Evolutionary conservation across 129 eudicot genomes (phyloP), one percentile per base, ranked within the genome.

Genomic region (Flaveria brownii): DNA sequence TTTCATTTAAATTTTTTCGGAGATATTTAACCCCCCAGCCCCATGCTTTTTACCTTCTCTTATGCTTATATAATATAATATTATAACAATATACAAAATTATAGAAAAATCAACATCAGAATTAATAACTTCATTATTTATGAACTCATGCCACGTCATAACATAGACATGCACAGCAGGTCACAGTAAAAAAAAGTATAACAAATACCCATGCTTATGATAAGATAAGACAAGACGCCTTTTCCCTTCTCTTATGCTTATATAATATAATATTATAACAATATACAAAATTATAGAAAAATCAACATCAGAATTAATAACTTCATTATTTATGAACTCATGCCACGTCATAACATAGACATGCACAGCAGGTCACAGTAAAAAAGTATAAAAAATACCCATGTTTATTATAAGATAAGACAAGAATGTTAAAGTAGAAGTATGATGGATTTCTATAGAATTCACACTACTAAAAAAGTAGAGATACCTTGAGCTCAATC

Each of bases 401-500:
- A 61, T 25, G 67, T 26, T 26, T 26, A 61, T 61, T 20, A 12
- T 61, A 61, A 61, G 18, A 61, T 13, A 12, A 26, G 17, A 25
- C 41, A 60, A 60, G 67, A 11, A 25, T 25, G 41, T 12, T 55
- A 55, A 30, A 30, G 23, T 6, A 1, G 16, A 0, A 5, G 0
- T 64, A 16, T 36, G 23, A 30, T 8, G 49, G 6, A 36, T 36
- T 62, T 62, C 68, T 60, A 62, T 62, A 62, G 25, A 64, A 57
- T 22, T 9, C 14, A 2, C 12, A 6, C 11, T 33, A 26, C 71
- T 33, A 36, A 79, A 20, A 71, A 71, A 11, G 41, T 64, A 61
- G 18, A 36, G 69, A 73, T 75, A 93, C 98, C 93, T 89, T 91
- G 50, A 93, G 88, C 75, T 90, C 95, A 36, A 86, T 79, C 46